phyloP scores from a whole-genome alignment of 257 asterid genomes.

The Rehmannia glutinosa region DNA sequence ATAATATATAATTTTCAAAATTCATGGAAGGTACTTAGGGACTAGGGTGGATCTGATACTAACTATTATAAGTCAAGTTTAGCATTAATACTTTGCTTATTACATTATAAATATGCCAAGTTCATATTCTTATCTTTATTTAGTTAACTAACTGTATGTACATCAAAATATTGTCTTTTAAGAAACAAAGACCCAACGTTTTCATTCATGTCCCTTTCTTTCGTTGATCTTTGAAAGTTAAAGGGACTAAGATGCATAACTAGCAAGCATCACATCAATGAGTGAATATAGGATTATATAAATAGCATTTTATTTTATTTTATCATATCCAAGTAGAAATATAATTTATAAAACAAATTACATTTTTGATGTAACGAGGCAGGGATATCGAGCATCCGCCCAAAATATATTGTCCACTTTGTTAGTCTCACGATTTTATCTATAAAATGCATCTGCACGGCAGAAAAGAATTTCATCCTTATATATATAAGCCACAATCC shows the following conservation, averaged over 20 bases:
- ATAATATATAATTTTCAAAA: not conserved
- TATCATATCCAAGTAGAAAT: no score
- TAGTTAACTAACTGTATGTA: not conserved
- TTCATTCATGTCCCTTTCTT: conserved; percentile 1
- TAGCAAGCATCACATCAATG: not conserved
- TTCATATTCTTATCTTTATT: not conserved
- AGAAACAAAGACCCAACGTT: not conserved
- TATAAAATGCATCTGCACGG: no score
- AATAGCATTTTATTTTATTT: not conserved
- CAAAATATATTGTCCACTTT: no score
- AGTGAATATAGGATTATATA: not conserved
- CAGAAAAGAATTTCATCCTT: no score
- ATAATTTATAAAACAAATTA: no score
- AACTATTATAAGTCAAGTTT: conserved; percentile 1
- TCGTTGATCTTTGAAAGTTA: not conserved
- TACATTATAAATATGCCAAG: not conserved
- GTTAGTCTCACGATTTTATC: no score
- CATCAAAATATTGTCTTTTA: not conserved
- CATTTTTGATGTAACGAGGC: no score
- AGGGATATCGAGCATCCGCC: no score
- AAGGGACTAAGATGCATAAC: conserved; percentile 1
- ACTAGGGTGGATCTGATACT: conserved; percentile 5
- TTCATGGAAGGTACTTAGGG: not conserved
- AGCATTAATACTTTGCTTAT: not conserved
- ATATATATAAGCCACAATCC: no score